These are phyloP conservation scores for Acanthamoeba castellanii DNA, from an alignment of 208 protist genomes.

Conservation along the genomic window DNA sequence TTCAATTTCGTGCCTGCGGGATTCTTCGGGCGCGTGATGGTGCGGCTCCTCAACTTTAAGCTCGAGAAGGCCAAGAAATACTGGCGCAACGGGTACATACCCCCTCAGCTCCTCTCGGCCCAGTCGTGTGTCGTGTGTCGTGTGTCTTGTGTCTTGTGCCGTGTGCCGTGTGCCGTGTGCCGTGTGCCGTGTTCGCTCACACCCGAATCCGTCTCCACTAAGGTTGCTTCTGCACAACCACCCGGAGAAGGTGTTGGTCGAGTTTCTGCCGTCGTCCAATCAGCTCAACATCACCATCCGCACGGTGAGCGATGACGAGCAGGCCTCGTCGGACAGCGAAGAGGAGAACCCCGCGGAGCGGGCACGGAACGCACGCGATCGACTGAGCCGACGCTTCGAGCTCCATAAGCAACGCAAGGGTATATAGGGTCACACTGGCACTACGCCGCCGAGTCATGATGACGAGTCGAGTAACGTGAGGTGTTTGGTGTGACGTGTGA, in stretches of 20 bases:
- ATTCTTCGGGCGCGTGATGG: conserved; percentile 71
- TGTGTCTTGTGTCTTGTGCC: too few relatives aligned
- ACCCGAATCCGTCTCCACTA: too few relatives aligned
- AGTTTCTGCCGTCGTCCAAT: conserved; percentile 20
- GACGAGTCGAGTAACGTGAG: background rate
- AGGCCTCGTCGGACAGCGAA: background rate
- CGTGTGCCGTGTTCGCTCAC: too few relatives aligned
- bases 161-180: background rate
- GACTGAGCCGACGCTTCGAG: background rate
- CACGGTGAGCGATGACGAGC: background rate
- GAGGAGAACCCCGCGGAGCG: background rate
- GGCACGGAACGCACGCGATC: background rate
- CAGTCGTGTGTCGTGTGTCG: too few relatives aligned
- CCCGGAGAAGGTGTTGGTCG: conserved; percentile 44
- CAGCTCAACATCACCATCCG: conserved; percentile 51
- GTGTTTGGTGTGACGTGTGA: background rate
- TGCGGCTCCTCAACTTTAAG: conserved; percentile 62
- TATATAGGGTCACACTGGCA: background rate
- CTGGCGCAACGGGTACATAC: conserved; percentile 51
- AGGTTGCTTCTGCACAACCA: conserved; percentile 32
- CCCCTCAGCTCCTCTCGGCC: background rate
- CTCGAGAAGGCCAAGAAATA: conserved; percentile 67
- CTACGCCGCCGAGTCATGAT: too few relatives aligned
- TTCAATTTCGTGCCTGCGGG: conserved; percentile 60
- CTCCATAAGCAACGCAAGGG: conserved; percentile 16